Percentiles rank a stretch among this genome's conserved stretches.
phyloP scores from a whole-genome alignment of 2,329 filamentous ascomycete genomes.

The Fusarium metavorans region DNA sequence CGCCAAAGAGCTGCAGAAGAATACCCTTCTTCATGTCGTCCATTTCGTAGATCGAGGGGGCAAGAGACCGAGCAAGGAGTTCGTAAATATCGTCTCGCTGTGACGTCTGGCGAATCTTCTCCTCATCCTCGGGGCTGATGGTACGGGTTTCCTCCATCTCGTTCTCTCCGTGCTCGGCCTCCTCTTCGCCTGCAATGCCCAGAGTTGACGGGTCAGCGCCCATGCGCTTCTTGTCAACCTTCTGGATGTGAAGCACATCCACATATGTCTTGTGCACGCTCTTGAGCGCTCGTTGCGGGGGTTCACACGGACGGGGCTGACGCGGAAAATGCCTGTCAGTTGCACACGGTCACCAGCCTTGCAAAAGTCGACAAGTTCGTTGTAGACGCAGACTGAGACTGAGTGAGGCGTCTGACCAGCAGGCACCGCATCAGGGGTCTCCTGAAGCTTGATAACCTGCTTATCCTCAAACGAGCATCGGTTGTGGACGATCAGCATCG shows the following conservation, averaged over 20 bases:
- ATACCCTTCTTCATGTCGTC: constrained; percentile 99
- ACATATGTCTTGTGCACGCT: constrained; percentile 98
- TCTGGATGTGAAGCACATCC: constrained; percentile 94
- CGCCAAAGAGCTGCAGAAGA: constrained; percentile 93
- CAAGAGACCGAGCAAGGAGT: constrained; percentile 87
- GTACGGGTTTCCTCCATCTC: constrained; percentile 86
- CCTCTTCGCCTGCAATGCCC: constrained; percentile 81
- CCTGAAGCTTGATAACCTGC: constrained; percentile 98
- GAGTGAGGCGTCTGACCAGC: constrained; percentile 98
- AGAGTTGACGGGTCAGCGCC: constrained; percentile 92
- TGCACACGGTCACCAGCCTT: constrained; percentile 97
- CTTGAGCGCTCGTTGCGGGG: constrained; percentile 91
- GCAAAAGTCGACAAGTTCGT: constrained; percentile 96
- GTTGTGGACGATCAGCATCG: constrained; percentile 98
- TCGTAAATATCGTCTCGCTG: constrained; percentile 91
- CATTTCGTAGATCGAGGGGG: constrained; percentile 96
- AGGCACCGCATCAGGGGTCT: constrained; percentile 94
- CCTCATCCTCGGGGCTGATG: constrained; percentile 87
- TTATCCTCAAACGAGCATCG: constrained; percentile 95
- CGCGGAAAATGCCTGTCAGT: constrained; percentile 96
- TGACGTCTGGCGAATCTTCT: constrained; percentile 85
- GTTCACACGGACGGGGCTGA: constrained; percentile 93
- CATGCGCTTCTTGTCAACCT: constrained; percentile 94
- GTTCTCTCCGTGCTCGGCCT: constrained; percentile 73
- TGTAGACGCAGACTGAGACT: constrained; percentile 94